Evolutionary conservation across 257 asterid genomes (phyloP).

Genomic region (Solanum chilense): DNA sequence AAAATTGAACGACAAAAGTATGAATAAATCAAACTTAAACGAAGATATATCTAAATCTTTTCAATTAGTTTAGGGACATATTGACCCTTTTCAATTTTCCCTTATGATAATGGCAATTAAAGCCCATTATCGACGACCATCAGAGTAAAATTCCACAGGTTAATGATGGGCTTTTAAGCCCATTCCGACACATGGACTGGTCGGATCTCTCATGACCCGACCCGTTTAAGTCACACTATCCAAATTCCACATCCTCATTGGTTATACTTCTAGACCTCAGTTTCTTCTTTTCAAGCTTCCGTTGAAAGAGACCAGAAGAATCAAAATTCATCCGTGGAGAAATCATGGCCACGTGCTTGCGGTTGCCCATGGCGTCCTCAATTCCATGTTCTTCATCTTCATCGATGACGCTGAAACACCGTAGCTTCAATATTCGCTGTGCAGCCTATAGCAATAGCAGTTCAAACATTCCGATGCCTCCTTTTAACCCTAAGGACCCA

Average conservation of each 20-base stretch:
- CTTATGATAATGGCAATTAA: neutral
- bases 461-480: constrained; percentile 56
- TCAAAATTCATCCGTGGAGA: neutral
- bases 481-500: constrained; percentile 77
- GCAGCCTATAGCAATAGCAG: constrained; percentile 6
- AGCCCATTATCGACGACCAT: neutral
- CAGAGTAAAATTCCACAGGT: neutral
- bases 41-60: too few relatives aligned
- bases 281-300: neutral
- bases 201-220: neutral
- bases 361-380: constrained; percentile 51
- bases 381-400: constrained; percentile 37
- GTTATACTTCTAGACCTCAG: neutral
- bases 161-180: neutral
- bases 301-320: neutral
- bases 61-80: too few relatives aligned
- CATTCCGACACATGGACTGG: neutral
- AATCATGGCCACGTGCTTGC: constrained; percentile 49
- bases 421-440: constrained; percentile 7
- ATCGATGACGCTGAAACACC: constrained; percentile 23
- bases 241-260: neutral
- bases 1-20: too few relatives aligned
- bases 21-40: too few relatives aligned
- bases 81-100: too few relatives aligned
- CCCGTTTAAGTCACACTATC: neutral